Base-by-base conservation (phyloP, 2,329 filamentous ascomycete genomes). In the Pseudopyricularia javanii region DNA sequence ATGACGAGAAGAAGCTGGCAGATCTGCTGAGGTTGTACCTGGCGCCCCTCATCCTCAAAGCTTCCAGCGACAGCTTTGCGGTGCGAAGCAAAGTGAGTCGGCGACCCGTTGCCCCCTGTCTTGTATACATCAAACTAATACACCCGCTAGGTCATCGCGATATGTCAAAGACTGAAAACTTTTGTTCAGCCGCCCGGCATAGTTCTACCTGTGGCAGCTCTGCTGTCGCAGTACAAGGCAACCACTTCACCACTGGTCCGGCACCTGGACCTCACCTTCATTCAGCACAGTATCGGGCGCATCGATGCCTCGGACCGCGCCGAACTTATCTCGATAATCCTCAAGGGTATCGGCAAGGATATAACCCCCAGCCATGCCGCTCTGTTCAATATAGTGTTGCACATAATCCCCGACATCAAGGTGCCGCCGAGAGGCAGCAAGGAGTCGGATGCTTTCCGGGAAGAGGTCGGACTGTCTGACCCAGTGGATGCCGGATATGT, bases 191-290 rank as follows among this genome's bases (percentile, higher is more conserved):
- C 75, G 5, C 70, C 71, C 7, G 67, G 70, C 49, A 82, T 96
- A 57, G 76, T 91, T 52, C 73, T 98, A 6, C 93, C 93, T 0
- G 90, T 97, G 12, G 78, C 81, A n/a, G 81, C 83, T 15, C 75
- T 98, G 17, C 68, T 97, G 53, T 85, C 90, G 59, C 93, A 97
- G 66, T 96, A 95, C 74, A 95, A 94, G 66, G 80, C 87, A 22
- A 81, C 80, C 35, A 74, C 82, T 37, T 85, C 83, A 12, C 73
- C 83, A 1, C 74, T 96, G 35, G 81, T 98, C 58, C 85, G 88
- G 57, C 88, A 95, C 64, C 86, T 96, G 60, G 91, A 97, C 67
- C 72, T 97, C 40, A 76, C 86, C 17, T 95, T 95, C 64, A 86
- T 96, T 35, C 88, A 94, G 62, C 88, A 95, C 63, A 93, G 91